Percentiles rank a stretch among this genome's conserved stretches.
These are phyloP conservation scores for Alternaria metachromatica DNA, from an alignment of 2,329 filamentous ascomycete genomes.

Conservation along the genomic window DNA sequence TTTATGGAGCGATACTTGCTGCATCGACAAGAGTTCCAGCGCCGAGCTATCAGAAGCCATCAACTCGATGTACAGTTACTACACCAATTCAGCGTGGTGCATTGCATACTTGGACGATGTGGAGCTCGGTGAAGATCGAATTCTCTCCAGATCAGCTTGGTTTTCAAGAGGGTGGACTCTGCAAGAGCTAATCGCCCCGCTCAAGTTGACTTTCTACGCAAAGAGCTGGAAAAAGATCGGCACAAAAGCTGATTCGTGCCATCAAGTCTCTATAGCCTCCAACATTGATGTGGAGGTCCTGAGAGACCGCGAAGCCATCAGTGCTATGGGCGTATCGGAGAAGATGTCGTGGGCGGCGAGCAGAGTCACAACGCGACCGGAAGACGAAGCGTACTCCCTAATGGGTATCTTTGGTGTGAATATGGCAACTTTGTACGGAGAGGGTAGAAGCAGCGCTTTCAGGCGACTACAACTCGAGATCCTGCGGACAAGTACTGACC, in stretches of 20 bases:
- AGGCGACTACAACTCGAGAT: neutral
- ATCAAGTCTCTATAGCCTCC: neutral
- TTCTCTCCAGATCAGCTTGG: neutral
- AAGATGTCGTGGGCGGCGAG: neutral
- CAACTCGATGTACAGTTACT: slow-evolving; percentile 3
- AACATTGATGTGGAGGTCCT: neutral
- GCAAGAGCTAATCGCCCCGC: neutral
- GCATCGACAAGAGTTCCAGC: neutral
- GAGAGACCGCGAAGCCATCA: neutral
- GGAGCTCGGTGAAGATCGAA: neutral
- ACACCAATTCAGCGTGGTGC: neutral
- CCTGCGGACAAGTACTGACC: neutral
- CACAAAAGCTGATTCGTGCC: neutral
- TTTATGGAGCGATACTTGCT: neutral
- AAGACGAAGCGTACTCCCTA: neutral
- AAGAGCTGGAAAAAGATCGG: neutral
- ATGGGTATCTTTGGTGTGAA: neutral
- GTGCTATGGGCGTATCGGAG: neutral
- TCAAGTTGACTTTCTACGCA: neutral
- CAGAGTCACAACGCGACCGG: neutral
- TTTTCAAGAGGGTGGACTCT: neutral
- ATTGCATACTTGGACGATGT: neutral
- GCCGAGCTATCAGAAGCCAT: neutral
- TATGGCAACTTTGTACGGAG: neutral
- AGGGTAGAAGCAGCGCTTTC: neutral